Evolutionary conservation across 2,329 filamentous ascomycete species (phyloP), one percentile per base, ranked within the genome.

Genomic region (Aspergillus japonicus): DNA sequence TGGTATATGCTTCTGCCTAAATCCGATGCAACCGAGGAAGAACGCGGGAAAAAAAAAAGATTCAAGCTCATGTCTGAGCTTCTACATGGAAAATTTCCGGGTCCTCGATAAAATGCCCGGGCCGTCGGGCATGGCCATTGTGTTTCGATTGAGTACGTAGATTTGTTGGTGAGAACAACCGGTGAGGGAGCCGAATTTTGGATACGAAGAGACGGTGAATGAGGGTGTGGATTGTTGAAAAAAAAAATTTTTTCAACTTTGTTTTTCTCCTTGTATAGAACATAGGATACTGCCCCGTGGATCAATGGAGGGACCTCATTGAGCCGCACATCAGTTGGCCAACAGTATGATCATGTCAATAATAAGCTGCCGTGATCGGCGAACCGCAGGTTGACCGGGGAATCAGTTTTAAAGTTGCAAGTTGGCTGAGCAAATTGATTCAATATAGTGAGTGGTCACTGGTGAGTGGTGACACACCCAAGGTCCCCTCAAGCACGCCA

Each of bases 321-420:
- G 53, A 55, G 53, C 53, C 53, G 53, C 53, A 55, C 26, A 55
- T 33, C 19, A 5, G 14, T 44, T 19, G 5, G 39, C 5, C 6
- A 8, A n/a, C 14, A 19, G 33, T 16, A 35, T 10, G 14, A 54
- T 54, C 52, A 54, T 54, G 52, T 54, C 42, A 54, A 54, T 47
- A 56, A 24, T 42, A 57, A 51, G 50, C 49, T 47, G 48, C 26
- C 39, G 50, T 53, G 56, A 57, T 57, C 56, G 56, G 48, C 56
- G 56, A 57, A 52, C 56, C 50, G 52, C 49, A 31, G 48, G 42
- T 44, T 47, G 23, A 52, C 52, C 26, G 48, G 39, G 56, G 14
- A 35, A 21, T 12, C 39, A 29, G 12, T 7, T 53, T 57, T 47
- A 57, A 23, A 50, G 48, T 57, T 52, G 47, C 16, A 24, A n/a